These are phyloP conservation scores for Trametes versicolor DNA, from an alignment of 1,284 basidiomycete genomes.

Conservation along the genomic window DNA sequence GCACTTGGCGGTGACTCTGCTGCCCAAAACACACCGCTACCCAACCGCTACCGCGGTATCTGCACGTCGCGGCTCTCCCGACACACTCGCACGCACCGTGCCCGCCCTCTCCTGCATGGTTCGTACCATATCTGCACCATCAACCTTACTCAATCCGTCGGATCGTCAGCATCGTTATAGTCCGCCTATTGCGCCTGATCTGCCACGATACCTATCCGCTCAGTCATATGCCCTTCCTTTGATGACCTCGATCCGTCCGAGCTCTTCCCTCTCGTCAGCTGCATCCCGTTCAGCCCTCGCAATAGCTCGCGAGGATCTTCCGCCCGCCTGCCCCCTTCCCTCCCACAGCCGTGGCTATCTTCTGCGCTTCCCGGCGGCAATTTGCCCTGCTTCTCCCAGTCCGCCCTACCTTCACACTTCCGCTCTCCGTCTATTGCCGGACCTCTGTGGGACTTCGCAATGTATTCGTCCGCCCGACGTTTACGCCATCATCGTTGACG, in stretches of 20 bases:
- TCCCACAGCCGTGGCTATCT: slow-evolving; percentile 24
- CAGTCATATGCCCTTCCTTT: slow-evolving; percentile 33
- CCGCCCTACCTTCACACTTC: slow-evolving; percentile 24
- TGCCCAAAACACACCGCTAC: not conserved
- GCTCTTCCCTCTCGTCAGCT: slow-evolving; percentile 29
- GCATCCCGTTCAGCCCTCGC: slow-evolving; percentile 18
- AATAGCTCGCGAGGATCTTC: slow-evolving; percentile 28
- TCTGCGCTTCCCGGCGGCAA: slow-evolving; percentile 26
- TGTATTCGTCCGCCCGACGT: slow-evolving; percentile 25
- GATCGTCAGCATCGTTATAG: slow-evolving; percentile 31
- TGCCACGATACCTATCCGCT: slow-evolving; percentile 29
- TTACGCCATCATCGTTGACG: slow-evolving; percentile 25
- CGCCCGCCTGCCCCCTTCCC: slow-evolving; percentile 17
- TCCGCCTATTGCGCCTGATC: slow-evolving; percentile 29
- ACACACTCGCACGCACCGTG: not conserved
- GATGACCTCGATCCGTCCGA: slow-evolving; percentile 17
- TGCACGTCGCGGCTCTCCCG: not conserved
- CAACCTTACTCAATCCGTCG: slow-evolving; percentile 25
- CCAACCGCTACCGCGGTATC: not conserved
- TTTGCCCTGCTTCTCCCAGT: slow-evolving; percentile 17
- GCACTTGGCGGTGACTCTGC: not conserved
- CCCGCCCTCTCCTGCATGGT: slow-evolving; percentile 19
- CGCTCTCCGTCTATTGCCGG: slow-evolving; percentile 24
- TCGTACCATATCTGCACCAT: slow-evolving; percentile 29
- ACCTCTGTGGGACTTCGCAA: slow-evolving; percentile 23